phyloP scores from a whole-genome alignment of 305 asterid genomes.

The Fraxinus velutina region DNA sequence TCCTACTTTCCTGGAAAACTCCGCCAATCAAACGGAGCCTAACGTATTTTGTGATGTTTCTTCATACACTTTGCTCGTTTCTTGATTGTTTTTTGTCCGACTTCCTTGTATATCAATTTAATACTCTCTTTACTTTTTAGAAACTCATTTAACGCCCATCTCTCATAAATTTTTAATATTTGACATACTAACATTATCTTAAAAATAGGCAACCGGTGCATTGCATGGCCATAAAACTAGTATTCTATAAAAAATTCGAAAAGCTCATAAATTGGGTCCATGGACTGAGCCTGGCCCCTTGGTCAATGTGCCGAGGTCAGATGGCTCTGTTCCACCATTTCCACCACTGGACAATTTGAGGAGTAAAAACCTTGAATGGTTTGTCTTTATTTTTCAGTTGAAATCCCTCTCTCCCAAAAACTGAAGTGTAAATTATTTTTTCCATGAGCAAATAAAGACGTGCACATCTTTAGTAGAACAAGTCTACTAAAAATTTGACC shows the following conservation, averaged over 20 bases:
- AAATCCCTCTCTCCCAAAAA: not conserved
- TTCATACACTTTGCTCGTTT: not conserved
- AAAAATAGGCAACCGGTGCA: not conserved
- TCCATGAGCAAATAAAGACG: not conserved
- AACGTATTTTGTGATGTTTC: not conserved
- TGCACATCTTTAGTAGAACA: not conserved
- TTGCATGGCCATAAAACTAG: not conserved
- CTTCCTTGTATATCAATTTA: not conserved
- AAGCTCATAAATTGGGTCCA: not conserved
- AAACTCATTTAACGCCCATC: not conserved
- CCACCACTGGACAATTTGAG: not conserved
- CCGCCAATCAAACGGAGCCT: not conserved
- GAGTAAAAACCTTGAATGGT: not conserved
- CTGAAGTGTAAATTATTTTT: not conserved
- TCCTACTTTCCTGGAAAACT: too few relatives aligned
- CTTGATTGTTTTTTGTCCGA: not conserved
- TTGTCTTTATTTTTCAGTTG: not conserved
- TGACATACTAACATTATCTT: not conserved
- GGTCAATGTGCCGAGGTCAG: not conserved
- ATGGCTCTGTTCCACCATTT: not conserved
- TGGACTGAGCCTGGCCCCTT: not conserved
- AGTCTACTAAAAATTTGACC: not conserved
- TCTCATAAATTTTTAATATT: not conserved
- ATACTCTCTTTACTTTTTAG: not conserved
- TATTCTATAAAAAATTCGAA: too few relatives aligned